A percentile compares a stretch with the other conserved stretches of the same genome.
Conservation (phyloP, 2,329 filamentous ascomycete genomes). For the Pestalotiopsis fici region DNA sequence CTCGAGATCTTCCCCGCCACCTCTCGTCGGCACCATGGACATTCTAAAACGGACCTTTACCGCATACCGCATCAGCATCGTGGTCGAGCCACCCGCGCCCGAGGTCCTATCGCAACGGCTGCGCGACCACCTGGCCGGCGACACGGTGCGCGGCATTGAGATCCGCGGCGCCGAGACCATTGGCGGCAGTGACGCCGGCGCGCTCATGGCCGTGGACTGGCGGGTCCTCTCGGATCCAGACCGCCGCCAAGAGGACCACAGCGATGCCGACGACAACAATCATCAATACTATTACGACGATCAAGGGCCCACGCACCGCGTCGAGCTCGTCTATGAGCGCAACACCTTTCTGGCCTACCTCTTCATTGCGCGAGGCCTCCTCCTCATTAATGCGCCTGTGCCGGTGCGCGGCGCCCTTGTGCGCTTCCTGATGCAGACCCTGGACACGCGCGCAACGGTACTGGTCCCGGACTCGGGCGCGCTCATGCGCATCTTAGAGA, state of each 20-base stretch:
- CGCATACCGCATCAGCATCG: conserved; percentile 54
- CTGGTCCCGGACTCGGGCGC: conserved; percentile 52
- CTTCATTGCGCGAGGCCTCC: conserved; percentile 52
- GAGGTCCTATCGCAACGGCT: conserved; percentile 46
- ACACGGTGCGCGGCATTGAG: conserved; percentile 61
- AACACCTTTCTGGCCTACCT: background rate
- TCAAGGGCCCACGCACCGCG: background rate
- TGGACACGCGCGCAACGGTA: conserved; percentile 57
- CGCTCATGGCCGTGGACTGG: conserved; percentile 25
- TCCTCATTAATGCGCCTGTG: conserved; percentile 57
- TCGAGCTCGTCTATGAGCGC: background rate
- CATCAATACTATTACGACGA: conserved; percentile 3
- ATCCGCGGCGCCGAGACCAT: conserved; percentile 42
- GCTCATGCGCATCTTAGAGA: conserved; percentile 50
- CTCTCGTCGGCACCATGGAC: conserved; percentile 6
- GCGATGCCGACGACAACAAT: background rate
- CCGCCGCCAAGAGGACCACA: too few species aligned
- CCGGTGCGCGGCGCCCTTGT: conserved; percentile 48
- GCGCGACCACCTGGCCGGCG: conserved; percentile 57
- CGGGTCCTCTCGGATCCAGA: background rate
- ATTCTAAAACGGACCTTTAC: conserved; percentile 62
- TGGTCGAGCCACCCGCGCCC: conserved; percentile 36
- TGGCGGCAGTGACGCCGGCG: conserved; percentile 34
- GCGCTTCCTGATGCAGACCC: conserved; percentile 53
- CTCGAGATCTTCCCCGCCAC: background rate